A percentile compares a stretch with the other conserved stretches of the same genome.
phyloP scores from a whole-genome alignment of 441 rosid species.

The Erodium trifolium region DNA sequence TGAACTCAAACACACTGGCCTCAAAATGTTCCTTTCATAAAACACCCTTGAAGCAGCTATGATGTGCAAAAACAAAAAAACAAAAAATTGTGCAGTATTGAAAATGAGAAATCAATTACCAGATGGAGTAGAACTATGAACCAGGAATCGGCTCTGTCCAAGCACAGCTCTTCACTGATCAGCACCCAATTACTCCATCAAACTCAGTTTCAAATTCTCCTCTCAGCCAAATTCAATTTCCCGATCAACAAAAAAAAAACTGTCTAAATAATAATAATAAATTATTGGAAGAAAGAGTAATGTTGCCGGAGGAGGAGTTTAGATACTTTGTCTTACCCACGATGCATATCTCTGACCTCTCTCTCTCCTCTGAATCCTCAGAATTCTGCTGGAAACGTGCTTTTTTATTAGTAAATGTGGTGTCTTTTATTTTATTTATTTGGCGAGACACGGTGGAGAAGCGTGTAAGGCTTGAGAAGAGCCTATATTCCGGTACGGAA shows the following conservation, averaged over 20 bases:
- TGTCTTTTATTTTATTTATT: neutral
- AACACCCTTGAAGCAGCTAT: slow-evolving; percentile 2
- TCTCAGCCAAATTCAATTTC: neutral
- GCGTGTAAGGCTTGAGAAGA: neutral
- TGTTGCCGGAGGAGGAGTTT: neutral
- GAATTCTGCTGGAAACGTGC: neutral
- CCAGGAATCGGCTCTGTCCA: neutral
- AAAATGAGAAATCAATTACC: neutral
- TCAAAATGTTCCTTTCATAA: neutral
- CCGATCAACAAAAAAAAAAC: neutral
- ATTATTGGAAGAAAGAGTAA: neutral
- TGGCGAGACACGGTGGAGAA: neutral
- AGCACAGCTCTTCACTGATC: neutral
- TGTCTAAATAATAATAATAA: neutral
- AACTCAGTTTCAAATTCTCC: neutral
- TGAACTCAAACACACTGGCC: neutral
- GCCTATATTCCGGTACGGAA: neutral
- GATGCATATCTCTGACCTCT: neutral
- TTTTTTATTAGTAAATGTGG: neutral
- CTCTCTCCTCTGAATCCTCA: slow-evolving; percentile 1
- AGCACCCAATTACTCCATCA: neutral
- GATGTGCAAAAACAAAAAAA: too few relatives aligned
- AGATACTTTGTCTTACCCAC: neutral
- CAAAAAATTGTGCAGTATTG: neutral
- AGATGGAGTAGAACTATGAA: neutral